A percentile compares a stretch with the other conserved stretches of the same genome.
Evolutionary conservation across 2,329 filamentous ascomycete genomes (phyloP).

Genomic region (Plenodomus tracheiphilus): DNA sequence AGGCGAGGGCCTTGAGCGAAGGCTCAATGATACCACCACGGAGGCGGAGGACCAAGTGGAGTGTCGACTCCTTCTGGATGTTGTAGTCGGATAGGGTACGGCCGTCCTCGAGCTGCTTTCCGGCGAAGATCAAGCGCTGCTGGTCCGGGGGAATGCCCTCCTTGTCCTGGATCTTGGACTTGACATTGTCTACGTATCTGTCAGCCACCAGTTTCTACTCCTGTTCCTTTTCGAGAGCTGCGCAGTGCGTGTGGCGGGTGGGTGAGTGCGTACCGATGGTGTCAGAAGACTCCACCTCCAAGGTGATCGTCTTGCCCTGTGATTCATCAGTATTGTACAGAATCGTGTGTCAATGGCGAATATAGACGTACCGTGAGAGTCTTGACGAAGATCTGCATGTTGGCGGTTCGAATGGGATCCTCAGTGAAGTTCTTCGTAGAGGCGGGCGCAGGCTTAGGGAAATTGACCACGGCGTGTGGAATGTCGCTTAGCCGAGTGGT

Average conservation of each 20-base stretch:
- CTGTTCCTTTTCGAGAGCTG: slow-evolving; percentile 8
- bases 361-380: slow-evolving; percentile 57
- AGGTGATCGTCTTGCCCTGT: slow-evolving; percentile 99
- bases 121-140: slow-evolving; percentile 97
- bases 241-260: slow-evolving; percentile 12
- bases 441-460: slow-evolving; percentile 16
- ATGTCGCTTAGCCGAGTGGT: slow-evolving; percentile 14
- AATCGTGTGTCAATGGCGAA: background rate
- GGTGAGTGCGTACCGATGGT: slow-evolving; percentile 66
- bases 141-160: slow-evolving; percentile 98
- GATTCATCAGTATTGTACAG: background rate
- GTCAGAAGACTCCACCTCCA: slow-evolving; percentile 92
- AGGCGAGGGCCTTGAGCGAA: slow-evolving; percentile 95
- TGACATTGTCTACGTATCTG: slow-evolving; percentile 80
- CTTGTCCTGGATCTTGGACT: slow-evolving; percentile 99
- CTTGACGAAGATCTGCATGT: slow-evolving; percentile 81
- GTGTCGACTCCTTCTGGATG: slow-evolving; percentile 99
- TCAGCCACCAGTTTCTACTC: slow-evolving; percentile 18
- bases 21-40: slow-evolving; percentile 98
- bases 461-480: slow-evolving; percentile 26
- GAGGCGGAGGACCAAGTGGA: slow-evolving; percentile 97
- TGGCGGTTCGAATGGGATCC: slow-evolving; percentile 35
- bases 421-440: slow-evolving; percentile 30
- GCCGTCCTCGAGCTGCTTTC: slow-evolving; percentile 99
- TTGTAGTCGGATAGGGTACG: slow-evolving; percentile 97